Evolutionary conservation across 306 rosid genomes (phyloP), one percentile per base, ranked within the genome.

Genomic region (Spatholobus suberectus): DNA sequence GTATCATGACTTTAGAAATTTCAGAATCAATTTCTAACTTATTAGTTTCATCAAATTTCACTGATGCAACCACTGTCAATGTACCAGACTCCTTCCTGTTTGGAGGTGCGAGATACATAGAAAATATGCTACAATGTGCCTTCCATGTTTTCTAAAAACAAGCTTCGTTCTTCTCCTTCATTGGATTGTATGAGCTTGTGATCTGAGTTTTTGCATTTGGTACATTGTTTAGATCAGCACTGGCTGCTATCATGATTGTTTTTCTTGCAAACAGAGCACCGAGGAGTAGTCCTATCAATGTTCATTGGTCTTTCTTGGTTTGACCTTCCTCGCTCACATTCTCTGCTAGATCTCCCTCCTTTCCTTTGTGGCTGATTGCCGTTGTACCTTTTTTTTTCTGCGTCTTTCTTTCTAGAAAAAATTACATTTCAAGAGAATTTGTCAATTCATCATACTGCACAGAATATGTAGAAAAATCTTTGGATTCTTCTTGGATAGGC

Each of bases 141-240:
- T 17, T 27, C 59, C 59, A 62, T 77, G 21, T 44, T 43, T 43
- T 27, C 23, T 74, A 4, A 9, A 47, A n/a, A 27, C 57, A 66
- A 66, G 72, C 47, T 66, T 29, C 26, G 15, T 51, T 52, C n/a
- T 75, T 75, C 70, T 58, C 41, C 70, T 75, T 37, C 54, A 44
- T 63, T 63, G 46, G 34, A 77, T 46, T 63, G 7, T 44, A 3
- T 77, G 23, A 62, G 12, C 71, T 43, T 76, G 71, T 41, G 46
- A 43, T 34, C 17, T 43, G 55, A 76, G 41, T 76, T 37, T 58
- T 9, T 58, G 15, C 26, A 58, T 63, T 2, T 59, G 54, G 43
- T 41, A 24, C 29, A 15, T 40, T 75, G 52, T n/a, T 18, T 58
- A 13, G 24, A 75, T 17, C 27, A 26, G 9, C 70, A 1, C 1